Evolutionary conservation across 169 alveolate species (phyloP).

Genomic region (Plasmodium relictum): DNA sequence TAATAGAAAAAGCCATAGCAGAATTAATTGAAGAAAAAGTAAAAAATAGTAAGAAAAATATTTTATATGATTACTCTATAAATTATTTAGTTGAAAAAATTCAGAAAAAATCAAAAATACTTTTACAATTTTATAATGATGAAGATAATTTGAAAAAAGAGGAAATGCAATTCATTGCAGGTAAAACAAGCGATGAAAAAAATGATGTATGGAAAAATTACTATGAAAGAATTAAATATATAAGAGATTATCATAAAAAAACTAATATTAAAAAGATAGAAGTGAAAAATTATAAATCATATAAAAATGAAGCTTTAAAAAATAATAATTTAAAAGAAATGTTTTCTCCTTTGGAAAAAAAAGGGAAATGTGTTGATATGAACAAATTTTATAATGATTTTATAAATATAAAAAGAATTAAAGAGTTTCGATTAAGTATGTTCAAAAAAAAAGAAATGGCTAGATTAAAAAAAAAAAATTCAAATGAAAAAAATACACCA

Average conservation of each 20-base stretch:
- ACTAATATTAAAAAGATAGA: conserved; percentile 76
- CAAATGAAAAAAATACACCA: conserved; percentile 12
- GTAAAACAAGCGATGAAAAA: conserved; percentile 75
- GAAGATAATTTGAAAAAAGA: conserved; percentile 74
- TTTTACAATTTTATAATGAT: conserved; percentile 57
- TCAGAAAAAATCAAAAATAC: conserved; percentile 74
- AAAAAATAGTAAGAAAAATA: conserved; percentile 38
- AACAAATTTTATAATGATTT: conserved; percentile 82
- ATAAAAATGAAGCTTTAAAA: conserved; percentile 80
- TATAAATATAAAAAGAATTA: conserved; percentile 85
- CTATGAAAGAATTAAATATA: conserved; percentile 82
- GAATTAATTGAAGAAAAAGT: conserved; percentile 79
- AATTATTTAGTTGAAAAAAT: conserved; percentile 60
- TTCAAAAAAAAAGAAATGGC: conserved; percentile 62
- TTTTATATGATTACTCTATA: conserved; percentile 72
- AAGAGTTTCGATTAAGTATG: conserved; percentile 76
- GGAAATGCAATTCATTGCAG: conserved; percentile 71
- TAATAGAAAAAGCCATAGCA: conserved; percentile 77
- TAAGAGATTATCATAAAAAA: conserved; percentile 81
- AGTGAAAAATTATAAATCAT: conserved; percentile 64
- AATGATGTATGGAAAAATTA: conserved; percentile 86
- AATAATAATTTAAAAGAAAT: conserved; percentile 78
- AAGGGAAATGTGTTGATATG: conserved; percentile 85
- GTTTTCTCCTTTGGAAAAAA: conserved; percentile 87
- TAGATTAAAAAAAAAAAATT: conserved; percentile 40